A percentile compares a stretch with the other conserved stretches of the same genome.
These are phyloP conservation scores for Citropsis articulata DNA, from an alignment of 345 rosid genomes.

Conservation along the genomic window DNA sequence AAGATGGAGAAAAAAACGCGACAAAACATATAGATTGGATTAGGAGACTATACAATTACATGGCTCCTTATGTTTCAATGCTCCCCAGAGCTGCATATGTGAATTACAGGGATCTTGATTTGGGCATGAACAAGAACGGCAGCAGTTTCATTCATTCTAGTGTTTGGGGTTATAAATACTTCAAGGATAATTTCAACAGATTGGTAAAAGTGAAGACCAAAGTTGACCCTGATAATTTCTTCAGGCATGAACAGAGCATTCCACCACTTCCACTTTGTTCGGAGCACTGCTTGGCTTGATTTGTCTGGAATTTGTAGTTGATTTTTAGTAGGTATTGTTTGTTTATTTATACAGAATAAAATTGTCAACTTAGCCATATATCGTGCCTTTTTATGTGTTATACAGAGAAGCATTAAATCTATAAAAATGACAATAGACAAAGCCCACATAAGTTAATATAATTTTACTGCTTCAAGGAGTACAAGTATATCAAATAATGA, in stretches of 20 bases:
- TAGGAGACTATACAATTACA: slow-evolving; percentile 15
- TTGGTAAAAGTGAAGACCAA: slow-evolving; percentile 12
- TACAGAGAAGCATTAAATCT: no score
- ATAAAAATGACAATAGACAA: no score
- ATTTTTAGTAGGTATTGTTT: background rate
- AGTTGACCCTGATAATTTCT: slow-evolving; percentile 19
- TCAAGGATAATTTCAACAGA: slow-evolving; percentile 15
- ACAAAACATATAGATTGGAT: slow-evolving; percentile 13
- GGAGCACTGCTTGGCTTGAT: background rate
- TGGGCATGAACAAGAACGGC: background rate
- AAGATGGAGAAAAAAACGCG: slow-evolving; percentile 2
- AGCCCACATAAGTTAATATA: no score
- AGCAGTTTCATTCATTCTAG: background rate
- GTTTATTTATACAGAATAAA: background rate
- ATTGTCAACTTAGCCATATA: background rate
- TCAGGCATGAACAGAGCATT: slow-evolving; percentile 9
- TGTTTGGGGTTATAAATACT: slow-evolving; percentile 2
- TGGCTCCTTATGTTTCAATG: slow-evolving; percentile 9
- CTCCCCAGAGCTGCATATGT: slow-evolving; percentile 6
- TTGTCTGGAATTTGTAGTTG: background rate
- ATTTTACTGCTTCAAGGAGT: no score
- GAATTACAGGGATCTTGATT: slow-evolving; percentile 12
- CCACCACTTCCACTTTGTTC: background rate
- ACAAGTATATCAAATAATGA: no score
- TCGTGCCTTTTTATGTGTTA: background rate